phyloP scores from a whole-genome alignment of 2,329 filamentous ascomycete genomes.

The Botrytis paeoniae region DNA sequence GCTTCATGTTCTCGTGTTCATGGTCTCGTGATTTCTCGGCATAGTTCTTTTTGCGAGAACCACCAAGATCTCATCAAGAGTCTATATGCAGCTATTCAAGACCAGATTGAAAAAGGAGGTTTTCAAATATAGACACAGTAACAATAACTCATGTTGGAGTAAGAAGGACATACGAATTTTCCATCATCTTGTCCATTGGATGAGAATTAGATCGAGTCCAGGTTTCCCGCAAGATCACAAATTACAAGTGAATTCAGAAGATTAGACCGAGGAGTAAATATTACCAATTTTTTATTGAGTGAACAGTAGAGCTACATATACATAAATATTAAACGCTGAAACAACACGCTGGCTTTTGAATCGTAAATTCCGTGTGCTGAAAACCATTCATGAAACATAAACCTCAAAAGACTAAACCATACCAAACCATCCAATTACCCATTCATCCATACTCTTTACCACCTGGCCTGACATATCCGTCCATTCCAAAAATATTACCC shows the following conservation, averaged over 20 bases:
- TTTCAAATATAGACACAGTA: background rate
- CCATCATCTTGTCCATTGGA: background rate
- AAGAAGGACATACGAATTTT: background rate
- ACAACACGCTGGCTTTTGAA: background rate
- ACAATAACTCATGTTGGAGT: background rate
- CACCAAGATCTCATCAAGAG: background rate
- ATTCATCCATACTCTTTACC: background rate
- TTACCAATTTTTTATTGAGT: background rate
- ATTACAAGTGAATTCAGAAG: no score
- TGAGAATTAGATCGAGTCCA: no score
- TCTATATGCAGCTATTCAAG: background rate
- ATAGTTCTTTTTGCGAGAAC: background rate
- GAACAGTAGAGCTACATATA: background rate
- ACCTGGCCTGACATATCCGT: slow-evolving; percentile 55
- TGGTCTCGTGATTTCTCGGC: background rate
- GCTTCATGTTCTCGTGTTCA: background rate
- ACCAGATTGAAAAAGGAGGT: accelerated
- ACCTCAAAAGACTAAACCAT: background rate
- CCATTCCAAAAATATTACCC: slow-evolving; percentile 49
- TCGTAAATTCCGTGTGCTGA: background rate
- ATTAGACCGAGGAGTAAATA: background rate
- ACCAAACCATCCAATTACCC: background rate
- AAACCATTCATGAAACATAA: background rate
- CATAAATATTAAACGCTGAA: background rate
- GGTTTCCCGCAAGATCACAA: background rate